phyloP scores from a whole-genome alignment of 2,329 filamentous ascomycete species.

The Hypoxylon sp. region DNA sequence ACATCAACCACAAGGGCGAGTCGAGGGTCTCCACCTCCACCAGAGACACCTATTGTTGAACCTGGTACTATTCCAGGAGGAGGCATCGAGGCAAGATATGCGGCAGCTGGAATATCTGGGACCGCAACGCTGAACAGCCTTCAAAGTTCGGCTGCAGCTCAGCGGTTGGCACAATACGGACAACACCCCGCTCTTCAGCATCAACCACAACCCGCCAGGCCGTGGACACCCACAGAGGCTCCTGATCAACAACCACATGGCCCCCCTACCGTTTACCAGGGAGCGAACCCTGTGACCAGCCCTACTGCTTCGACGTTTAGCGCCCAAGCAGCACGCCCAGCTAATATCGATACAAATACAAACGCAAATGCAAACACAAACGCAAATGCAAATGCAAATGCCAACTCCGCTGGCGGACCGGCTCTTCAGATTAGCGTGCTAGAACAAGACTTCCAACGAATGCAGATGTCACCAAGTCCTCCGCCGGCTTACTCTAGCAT shows the following conservation, averaged over 20 bases:
- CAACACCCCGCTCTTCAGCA: constrained; percentile 55
- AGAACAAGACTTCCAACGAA: constrained; percentile 84
- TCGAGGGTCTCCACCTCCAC: constrained; percentile 91
- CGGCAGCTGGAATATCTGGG: constrained; percentile 88
- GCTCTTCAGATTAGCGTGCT: constrained; percentile 72
- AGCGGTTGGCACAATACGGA: constrained; percentile 81
- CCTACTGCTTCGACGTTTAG: constrained; percentile 58
- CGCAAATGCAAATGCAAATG: constrained; percentile 36
- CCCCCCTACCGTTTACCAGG: constrained; percentile 91
- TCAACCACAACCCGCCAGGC: constrained; percentile 68
- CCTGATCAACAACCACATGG: constrained; percentile 88
- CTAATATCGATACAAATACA: constrained; percentile 45
- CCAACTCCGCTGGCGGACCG: constrained; percentile 40
- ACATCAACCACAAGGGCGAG: constrained; percentile 92
- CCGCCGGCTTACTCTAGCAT: constrained; percentile 96
- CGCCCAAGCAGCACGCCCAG: constrained; percentile 51
- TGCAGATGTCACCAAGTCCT: constrained; percentile 82
- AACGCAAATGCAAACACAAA: too few relatives aligned
- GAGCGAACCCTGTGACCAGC: constrained; percentile 72
- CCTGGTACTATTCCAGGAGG: constrained; percentile 75
- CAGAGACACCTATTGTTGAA: constrained; percentile 86
- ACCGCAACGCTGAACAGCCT: constrained; percentile 82
- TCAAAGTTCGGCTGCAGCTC: constrained; percentile 82
- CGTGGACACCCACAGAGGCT: constrained; percentile 94
- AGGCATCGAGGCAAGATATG: constrained; percentile 90